A percentile compares a stretch with the other conserved stretches of the same genome.
phyloP scores from a whole-genome alignment of 805 yeast genomes.

The Yamadazyma insecticola region DNA sequence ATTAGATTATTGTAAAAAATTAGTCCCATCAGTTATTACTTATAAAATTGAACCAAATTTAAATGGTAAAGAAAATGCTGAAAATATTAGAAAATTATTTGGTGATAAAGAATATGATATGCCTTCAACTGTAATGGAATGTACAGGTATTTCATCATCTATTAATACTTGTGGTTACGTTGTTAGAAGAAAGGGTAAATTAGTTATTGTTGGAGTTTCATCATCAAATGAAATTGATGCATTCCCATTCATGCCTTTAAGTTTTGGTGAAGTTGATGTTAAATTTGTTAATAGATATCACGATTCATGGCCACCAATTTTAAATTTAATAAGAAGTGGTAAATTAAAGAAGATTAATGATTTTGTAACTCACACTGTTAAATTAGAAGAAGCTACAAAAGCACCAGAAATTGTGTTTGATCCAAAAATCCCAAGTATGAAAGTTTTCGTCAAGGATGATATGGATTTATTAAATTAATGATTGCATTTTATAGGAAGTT shows the following conservation, averaged over 20 bases:
- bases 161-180: constrained; percentile 15
- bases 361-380: constrained; percentile 17
- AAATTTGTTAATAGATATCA: constrained; percentile 15
- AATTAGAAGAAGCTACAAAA: constrained; percentile 15
- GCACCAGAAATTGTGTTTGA: constrained; percentile 16
- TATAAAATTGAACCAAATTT: constrained; percentile 8
- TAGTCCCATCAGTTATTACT: constrained; percentile 10
- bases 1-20: constrained; percentile 16
- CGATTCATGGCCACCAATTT: constrained; percentile 14
- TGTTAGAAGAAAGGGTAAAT: constrained; percentile 15
- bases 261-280: constrained; percentile 16
- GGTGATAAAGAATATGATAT: constrained; percentile 20
- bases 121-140: constrained; percentile 21
- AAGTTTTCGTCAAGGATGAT: constrained; percentile 13
- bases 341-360: constrained; percentile 13
- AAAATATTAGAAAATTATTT: constrained; percentile 20
- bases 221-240: constrained; percentile 14
- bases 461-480: constrained; percentile 11
- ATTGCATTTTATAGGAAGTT: no score
- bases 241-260: constrained; percentile 20
- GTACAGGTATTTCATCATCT: constrained; percentile 18
- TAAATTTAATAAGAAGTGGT: constrained; percentile 13
- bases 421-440: constrained; percentile 14
- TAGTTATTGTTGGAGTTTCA: constrained; percentile 18
- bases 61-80: constrained; percentile 10